Conservation (phyloP, 2,329 filamentous ascomycete species). For the Mariannaea sp. region DNA sequence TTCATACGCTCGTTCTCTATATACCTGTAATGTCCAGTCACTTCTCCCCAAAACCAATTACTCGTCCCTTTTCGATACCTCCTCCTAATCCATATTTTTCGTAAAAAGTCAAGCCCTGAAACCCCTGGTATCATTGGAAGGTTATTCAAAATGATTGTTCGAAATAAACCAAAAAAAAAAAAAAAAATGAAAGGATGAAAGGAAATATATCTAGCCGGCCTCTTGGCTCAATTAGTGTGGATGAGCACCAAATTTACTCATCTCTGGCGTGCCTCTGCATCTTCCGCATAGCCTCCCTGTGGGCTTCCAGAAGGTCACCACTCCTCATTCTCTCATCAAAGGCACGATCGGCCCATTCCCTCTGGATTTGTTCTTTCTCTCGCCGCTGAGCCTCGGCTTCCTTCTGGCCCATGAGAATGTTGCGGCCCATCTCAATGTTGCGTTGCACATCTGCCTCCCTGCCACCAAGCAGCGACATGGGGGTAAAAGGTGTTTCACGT, state of each 20-base stretch:
- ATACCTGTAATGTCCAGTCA: conserved; percentile 21
- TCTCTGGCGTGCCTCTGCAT: conserved; percentile 66
- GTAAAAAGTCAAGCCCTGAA: conserved; percentile 23
- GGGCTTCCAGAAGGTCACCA: conserved; percentile 74
- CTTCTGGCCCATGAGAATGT: conserved; percentile 62
- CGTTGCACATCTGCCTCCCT: conserved; percentile 51
- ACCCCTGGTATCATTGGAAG: conserved; percentile 36
- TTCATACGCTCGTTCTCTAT: conserved; percentile 21
- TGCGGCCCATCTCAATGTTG: conserved; percentile 60
- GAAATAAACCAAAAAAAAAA: conserved; percentile 17
- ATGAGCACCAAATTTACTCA: conserved; percentile 8
- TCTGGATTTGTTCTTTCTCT: conserved; percentile 62
- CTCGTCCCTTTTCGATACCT: conserved; percentile 21
- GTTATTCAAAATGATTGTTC: conserved; percentile 22
- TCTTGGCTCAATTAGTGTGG: not conserved
- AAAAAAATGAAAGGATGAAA: conserved; percentile 16
- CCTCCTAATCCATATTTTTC: conserved; percentile 19
- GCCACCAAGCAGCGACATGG: conserved; percentile 41
- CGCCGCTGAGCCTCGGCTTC: conserved; percentile 65
- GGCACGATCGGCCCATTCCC: conserved; percentile 62
- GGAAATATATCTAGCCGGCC: too few species aligned
- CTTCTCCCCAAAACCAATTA: conserved; percentile 19
- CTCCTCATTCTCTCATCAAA: conserved; percentile 79
- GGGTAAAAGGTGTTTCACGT: conserved; percentile 47
- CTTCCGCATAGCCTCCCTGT: conserved; percentile 77